Evolutionary conservation across 495 filamentous ascomycete species (phyloP), one percentile per base, ranked within the genome.

Genomic region (Penicillium roqueforti): DNA sequence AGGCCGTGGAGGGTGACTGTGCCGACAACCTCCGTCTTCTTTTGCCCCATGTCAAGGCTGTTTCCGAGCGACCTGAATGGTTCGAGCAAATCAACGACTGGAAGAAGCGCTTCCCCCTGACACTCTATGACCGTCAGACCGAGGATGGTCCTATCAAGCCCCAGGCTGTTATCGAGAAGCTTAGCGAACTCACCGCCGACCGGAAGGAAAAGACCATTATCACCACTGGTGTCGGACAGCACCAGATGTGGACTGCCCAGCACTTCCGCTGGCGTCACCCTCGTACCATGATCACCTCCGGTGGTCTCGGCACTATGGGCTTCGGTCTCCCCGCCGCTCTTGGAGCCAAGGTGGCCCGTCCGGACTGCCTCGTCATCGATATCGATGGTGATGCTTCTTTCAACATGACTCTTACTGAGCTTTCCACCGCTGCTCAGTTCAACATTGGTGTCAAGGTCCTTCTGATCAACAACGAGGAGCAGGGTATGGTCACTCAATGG

Each of bases 221-320:
- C 66, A 72, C 91, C 10, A 97, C 92, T 3, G 92, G 92, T 63
- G 92, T 96, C 36, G 92, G 92, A 37, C 92, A 97, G 68, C 92
- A 97, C 71, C 92, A 97, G 74, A 96, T 97, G 93, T 96, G 92
- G 92, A 76, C 87, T 20, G 92, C 91, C 13, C 91, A 96, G 71
- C 89, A 95, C 72, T 97, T 87, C 80, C 85, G 91, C 55, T 97
- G 92, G 92, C 78, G 89, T 22, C 71, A 91, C 60, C 91, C 92
- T 23, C 83, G 92, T 44, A 87, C 88, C 56, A 89, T 96, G 85
- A 85, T 96, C 71, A 92, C 91, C 9, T 96, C 91, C 2, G 91
- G 91, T 68, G 90, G 91, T 59, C 81, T 96, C 31, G 92, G 92
- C 49, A 96, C 92, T 13, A 97, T 97, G 92, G 92, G 92, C 48